Conservation (phyloP, 148 eudicot genomes). For the Nepenthes gracilis region DNA sequence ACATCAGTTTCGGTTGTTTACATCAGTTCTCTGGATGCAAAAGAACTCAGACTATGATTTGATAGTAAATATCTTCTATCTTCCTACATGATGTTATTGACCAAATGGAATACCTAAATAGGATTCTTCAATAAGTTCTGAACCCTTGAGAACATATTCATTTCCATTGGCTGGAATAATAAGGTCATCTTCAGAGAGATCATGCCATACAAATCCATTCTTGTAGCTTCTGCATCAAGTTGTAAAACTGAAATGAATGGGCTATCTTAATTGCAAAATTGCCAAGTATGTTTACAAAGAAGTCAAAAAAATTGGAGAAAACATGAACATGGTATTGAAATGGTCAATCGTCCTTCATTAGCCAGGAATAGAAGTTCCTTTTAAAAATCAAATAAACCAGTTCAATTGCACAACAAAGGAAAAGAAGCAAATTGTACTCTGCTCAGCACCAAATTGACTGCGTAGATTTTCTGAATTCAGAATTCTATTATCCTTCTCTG, state of each 20-base stretch:
- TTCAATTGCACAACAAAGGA: too few relatives aligned
- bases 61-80: conserved; percentile 3
- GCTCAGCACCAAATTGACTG: too few relatives aligned
- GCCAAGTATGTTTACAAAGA: not conserved
- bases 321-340: too few relatives aligned
- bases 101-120: conserved; percentile 31
- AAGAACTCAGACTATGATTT: not conserved
- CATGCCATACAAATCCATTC: conserved; percentile 96
- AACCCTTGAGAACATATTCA: conserved; percentile 91
- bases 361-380: too few relatives aligned
- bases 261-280: not conserved
- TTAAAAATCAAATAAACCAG: too few relatives aligned
- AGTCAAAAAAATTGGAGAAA: not conserved
- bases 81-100: not conserved
- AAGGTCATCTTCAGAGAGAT: conserved; percentile 79
- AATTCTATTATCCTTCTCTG: too few relatives aligned
- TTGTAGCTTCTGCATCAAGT: conserved; percentile 68
- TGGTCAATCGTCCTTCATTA: too few relatives aligned
- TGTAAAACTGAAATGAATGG: not conserved
- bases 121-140: conserved; percentile 67
- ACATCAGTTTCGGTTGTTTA: not conserved
- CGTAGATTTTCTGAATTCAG: too few relatives aligned
- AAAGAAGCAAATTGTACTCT: too few relatives aligned
- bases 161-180: conserved; percentile 76
- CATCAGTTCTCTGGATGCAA: not conserved